Base-by-base conservation (phyloP, 148 eudicot genomes). In the Chenopodium quinoa region DNA sequence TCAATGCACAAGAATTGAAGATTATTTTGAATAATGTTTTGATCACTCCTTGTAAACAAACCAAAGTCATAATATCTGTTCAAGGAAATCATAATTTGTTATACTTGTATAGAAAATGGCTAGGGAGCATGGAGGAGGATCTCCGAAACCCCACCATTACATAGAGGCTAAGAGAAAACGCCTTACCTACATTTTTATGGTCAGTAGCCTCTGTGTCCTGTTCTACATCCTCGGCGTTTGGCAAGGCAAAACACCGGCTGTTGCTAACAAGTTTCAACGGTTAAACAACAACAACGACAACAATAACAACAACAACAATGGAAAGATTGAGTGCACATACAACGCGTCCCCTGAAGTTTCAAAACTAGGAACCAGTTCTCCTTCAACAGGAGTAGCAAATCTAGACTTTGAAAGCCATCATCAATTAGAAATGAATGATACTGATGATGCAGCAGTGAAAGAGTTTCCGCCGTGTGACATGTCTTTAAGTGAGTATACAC, bases 371-470 rank as follows among this genome's bases (percentile, higher is more conserved):
- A 63, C 27, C n/a, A 63, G 23, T 9, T 56, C 29, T 23, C 64
- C 85, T 8, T 25, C 85, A 71, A 71, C 89, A 0, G 40, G 82
- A 27, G 25, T 44, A 20, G 40, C 60, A 11, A 13, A 58, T 1
- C 75, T 92, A 37, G 99, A 96, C 83, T 96, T 96, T 23, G 94
- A 87, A 56, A 93, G 91, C 83, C 97, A 93, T 78, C 98, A 96
- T 83, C 82, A 85, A 64, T 76, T 89, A 56, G 89, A 73, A 66
- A 75, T 89, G 14, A 91, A 91, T 75, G 86, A 25, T 31, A 75
- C 91, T 13, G 77, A 83, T 54, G 32, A 32, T 4, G 14, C 71
- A 29, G 77, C 71, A 13, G 76, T 73, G 71, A 75, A 87, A 54
- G 84, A 85, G 34, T 84, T 93, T 76, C 91, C 90, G 1, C 84